Evolutionary conservation across 768 basidiomycete species (phyloP).

Genomic region (Phaeotremella skinneri): DNA sequence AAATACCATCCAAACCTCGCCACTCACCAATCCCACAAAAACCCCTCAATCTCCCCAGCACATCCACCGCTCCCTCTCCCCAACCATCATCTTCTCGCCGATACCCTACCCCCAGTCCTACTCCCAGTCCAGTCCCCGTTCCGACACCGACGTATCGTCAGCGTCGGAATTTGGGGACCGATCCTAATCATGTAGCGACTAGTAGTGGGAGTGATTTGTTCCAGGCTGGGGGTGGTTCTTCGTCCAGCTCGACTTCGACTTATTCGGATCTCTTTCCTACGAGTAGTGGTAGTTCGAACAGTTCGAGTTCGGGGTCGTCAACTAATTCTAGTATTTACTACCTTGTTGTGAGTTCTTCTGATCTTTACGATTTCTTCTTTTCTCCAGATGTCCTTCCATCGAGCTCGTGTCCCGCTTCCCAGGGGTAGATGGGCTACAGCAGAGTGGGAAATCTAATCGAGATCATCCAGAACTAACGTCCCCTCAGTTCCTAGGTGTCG

Average conservation of each 20-base stretch:
- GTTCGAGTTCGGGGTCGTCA: constrained; percentile 1
- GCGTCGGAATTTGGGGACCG: constrained; percentile 9
- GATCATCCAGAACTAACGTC: not conserved
- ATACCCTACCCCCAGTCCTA: too few relatives aligned
- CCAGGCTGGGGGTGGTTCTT: constrained; percentile 6
- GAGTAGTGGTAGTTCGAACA: not conserved
- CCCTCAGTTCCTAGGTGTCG: constrained; percentile 40
- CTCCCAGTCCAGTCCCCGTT: not conserved
- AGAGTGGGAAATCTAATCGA: too few relatives aligned
- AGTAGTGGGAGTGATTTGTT: constrained; percentile 1
- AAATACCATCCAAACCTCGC: not conserved
- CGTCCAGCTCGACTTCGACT: constrained; percentile 1
- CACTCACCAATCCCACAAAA: not conserved
- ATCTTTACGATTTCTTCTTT: not conserved
- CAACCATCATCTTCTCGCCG: too few relatives aligned
- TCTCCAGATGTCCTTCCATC: not conserved
- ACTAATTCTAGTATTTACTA: constrained; percentile 38
- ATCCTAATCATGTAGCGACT: constrained; percentile 14
- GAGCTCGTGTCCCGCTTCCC: too few relatives aligned
- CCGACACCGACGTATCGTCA: not conserved
- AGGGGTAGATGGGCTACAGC: too few relatives aligned
- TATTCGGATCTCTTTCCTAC: constrained; percentile 30
- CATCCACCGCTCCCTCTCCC: too few relatives aligned
- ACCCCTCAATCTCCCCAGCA: too few relatives aligned
- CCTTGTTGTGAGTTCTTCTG: constrained; percentile 35